A percentile compares a stretch with the other conserved stretches of the same genome.
Evolutionary conservation across 2,329 filamentous ascomycete genomes (phyloP).

Genomic region (Rutstroemia sp.): DNA sequence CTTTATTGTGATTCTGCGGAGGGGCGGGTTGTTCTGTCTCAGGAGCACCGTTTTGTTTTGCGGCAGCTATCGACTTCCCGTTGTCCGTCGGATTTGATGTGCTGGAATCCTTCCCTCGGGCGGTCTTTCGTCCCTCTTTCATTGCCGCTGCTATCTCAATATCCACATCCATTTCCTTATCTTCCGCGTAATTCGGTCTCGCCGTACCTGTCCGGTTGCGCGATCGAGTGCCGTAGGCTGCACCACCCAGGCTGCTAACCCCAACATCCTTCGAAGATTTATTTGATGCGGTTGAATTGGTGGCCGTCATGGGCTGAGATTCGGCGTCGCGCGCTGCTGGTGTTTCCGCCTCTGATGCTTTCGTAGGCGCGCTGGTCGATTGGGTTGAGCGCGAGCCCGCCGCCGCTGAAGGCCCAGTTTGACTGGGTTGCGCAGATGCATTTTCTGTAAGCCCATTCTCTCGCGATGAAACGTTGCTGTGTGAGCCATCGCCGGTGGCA

Average conservation of each 20-base stretch:
- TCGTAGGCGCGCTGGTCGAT: slow-evolving; percentile 10
- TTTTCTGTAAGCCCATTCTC: slow-evolving; percentile 15
- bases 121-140: slow-evolving; percentile 52
- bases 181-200: slow-evolving; percentile 92
- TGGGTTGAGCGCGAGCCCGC: slow-evolving; percentile 5
- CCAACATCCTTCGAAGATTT: slow-evolving; percentile 41
- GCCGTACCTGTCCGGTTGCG: slow-evolving; percentile 75
- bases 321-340: slow-evolving; percentile 18
- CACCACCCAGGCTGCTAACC: slow-evolving; percentile 11
- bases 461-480: slow-evolving; percentile 12
- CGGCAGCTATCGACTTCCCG: slow-evolving; percentile 17
- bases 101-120: slow-evolving; percentile 27
- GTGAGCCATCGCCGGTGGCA: slow-evolving; percentile 22
- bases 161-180: slow-evolving; percentile 84
- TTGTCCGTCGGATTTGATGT: slow-evolving; percentile 12
- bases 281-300: slow-evolving; percentile 39
- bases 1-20: slow-evolving; percentile 32
- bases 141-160: slow-evolving; percentile 60
- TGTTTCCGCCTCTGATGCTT: slow-evolving; percentile 11
- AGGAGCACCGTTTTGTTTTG: slow-evolving; percentile 34
- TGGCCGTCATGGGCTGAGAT: slow-evolving; percentile 41
- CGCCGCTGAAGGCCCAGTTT: slow-evolving; percentile 10
- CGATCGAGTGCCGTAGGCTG: slow-evolving; percentile 81
- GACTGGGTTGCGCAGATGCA: slow-evolving; percentile 11
- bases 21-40: slow-evolving; percentile 23